These are phyloP conservation scores for Solanum bulbocastanum DNA, from an alignment of 257 asterid genomes.

Conservation along the genomic window DNA sequence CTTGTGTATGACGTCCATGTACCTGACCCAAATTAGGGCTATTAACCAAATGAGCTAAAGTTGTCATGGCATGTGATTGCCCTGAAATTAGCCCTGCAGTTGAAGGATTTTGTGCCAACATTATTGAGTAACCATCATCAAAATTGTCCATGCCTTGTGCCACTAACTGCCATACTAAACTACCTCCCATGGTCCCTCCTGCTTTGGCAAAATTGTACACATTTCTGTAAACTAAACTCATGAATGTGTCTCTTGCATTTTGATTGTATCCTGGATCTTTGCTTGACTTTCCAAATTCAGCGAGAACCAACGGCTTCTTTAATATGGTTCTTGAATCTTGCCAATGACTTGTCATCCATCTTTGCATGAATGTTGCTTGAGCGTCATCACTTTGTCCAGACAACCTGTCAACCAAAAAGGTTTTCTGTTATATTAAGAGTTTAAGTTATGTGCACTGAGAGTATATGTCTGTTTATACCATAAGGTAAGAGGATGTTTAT, in stretches of 20 bases:
- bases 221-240: conserved; percentile 9
- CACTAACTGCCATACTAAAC: conserved; percentile 54
- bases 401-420: conserved; percentile 12
- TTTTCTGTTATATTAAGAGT: neutral
- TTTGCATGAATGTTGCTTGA: conserved; percentile 25
- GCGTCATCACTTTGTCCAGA: conserved; percentile 19
- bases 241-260: conserved; percentile 17
- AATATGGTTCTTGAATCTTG: conserved; percentile 28
- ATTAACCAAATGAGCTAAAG: neutral
- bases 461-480: neutral
- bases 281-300: conserved; percentile 53
- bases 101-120: conserved; percentile 33
- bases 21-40: neutral
- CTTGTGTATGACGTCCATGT: neutral
- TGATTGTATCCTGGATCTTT: conserved; percentile 27
- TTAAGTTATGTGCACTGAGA: neutral
- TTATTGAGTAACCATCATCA: conserved; percentile 48
- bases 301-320: conserved; percentile 34
- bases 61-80: conserved; percentile 22
- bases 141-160: conserved; percentile 41
- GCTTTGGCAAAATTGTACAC: conserved; percentile 26
- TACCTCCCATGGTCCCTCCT: conserved; percentile 49
- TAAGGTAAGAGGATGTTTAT: neutral
- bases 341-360: conserved; percentile 36
- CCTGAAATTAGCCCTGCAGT: conserved; percentile 27